Conservation (phyloP, 257 asterid species). For the Galeopsis tetrahit region DNA sequence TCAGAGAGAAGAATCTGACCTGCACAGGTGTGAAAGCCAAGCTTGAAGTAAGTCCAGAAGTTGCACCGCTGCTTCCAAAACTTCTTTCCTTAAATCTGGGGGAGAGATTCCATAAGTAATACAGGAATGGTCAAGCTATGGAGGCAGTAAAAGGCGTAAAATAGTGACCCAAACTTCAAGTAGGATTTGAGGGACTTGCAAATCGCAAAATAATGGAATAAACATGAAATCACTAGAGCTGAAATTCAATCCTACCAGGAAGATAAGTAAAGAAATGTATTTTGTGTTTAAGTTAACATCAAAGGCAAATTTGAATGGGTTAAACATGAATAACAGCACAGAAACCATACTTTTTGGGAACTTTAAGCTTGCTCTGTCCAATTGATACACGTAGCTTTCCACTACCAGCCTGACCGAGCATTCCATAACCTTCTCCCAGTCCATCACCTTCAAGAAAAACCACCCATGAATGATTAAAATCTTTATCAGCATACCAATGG, state of each 20-base stretch:
- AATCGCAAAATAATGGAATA: neutral
- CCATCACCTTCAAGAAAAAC: conserved; percentile 79
- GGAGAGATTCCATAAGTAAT: conserved; percentile 4
- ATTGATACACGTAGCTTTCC: conserved; percentile 90
- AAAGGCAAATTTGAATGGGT: neutral
- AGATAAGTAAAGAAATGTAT: conserved; percentile 18
- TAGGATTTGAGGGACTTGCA: neutral
- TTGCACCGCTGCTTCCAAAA: conserved; percentile 84
- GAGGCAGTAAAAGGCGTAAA: neutral
- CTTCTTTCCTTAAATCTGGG: conserved; percentile 81
- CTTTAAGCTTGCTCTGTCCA: conserved; percentile 88
- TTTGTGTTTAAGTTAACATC: neutral
- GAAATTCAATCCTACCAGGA: conserved; percentile 10
- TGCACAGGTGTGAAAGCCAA: conserved; percentile 98
- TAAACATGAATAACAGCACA: conserved; percentile 2
- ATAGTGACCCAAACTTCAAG: conserved; percentile 7
- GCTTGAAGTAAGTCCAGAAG: conserved; percentile 96
- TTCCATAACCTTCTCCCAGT: conserved; percentile 99
- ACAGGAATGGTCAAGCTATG: conserved; percentile 20
- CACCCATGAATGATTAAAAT: conserved; percentile 5
- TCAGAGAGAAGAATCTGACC: conserved; percentile 48
- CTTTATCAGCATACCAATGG: neutral
- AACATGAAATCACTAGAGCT: neutral
- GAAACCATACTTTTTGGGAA: conserved; percentile 72
- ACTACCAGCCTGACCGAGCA: conserved; percentile 98